These are phyloP conservation scores for Juglanconis juglandina DNA, from an alignment of 2,329 filamentous ascomycete genomes.

Conservation along the genomic window DNA sequence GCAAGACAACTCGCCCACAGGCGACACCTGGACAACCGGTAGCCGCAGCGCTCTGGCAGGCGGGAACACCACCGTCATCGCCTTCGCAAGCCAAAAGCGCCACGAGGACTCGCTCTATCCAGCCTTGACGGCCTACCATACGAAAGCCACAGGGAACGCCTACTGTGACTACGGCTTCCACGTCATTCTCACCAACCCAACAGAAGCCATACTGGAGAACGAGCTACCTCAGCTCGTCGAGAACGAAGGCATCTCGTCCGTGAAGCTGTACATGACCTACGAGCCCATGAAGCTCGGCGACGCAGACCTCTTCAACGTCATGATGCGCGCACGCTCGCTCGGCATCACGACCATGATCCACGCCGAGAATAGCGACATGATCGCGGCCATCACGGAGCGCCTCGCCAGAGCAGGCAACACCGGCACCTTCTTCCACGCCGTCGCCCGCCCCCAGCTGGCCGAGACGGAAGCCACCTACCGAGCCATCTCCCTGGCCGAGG, in stretches of 20 bases:
- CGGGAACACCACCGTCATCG: constrained; percentile 55
- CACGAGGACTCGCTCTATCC: constrained; percentile 37
- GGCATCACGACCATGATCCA: constrained; percentile 49
- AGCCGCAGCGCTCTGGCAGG: constrained; percentile 53
- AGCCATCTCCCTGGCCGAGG: constrained; percentile 45
- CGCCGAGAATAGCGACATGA: constrained; percentile 45
- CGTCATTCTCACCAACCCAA: constrained; percentile 46
- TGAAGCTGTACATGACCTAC: constrained; percentile 47
- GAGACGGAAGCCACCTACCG: constrained; percentile 48
- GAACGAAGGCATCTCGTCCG: constrained; percentile 34
- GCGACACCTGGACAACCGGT: constrained; percentile 38
- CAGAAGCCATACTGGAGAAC: constrained; percentile 35
- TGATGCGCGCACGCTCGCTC: constrained; percentile 35
- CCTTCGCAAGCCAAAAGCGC: constrained; percentile 53
- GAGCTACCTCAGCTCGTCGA: constrained; percentile 38
- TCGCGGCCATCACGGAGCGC: constrained; percentile 34
- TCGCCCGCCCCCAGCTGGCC: constrained; percentile 41
- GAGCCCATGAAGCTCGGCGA: constrained; percentile 38
- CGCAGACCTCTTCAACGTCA: constrained; percentile 37
- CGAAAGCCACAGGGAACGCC: constrained; percentile 11
- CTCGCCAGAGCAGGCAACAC: constrained; percentile 16
- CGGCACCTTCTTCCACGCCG: constrained; percentile 40
- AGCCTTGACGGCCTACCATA: constrained; percentile 13
- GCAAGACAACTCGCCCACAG: constrained; percentile 29
- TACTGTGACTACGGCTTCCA: constrained; percentile 59